Evolutionary conservation across 2,329 filamentous ascomycete genomes (phyloP).

Genomic region (Pseudocercospora ulei): DNA sequence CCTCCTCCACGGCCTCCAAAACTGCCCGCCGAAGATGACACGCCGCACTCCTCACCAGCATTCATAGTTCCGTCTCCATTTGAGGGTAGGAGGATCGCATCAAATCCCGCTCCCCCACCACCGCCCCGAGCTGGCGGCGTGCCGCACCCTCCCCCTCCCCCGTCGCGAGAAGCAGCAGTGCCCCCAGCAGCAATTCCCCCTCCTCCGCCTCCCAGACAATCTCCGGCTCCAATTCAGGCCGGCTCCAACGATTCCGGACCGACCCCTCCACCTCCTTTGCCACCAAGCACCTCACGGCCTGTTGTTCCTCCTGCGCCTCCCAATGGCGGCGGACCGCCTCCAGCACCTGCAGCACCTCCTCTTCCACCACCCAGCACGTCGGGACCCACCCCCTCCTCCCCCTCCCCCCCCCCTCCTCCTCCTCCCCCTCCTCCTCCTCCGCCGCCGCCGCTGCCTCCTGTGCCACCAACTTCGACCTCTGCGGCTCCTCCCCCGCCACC

Average conservation of each 20-base stretch:
- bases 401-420: conserved; percentile 35
- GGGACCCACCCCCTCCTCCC: conserved; percentile 37
- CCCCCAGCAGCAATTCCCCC: conserved; percentile 32
- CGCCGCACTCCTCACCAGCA: conserved; percentile 33
- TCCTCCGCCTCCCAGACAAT: conserved; percentile 51
- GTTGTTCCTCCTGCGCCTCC: conserved; percentile 30
- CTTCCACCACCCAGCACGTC: conserved; percentile 38
- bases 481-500: conserved; percentile 41
- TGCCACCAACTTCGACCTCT: conserved; percentile 33
- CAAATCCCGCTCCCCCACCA: conserved; percentile 56
- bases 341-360: conserved; percentile 41
- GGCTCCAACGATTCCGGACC: conserved; percentile 33
- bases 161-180: conserved; percentile 35
- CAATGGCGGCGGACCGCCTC: conserved; percentile 33
- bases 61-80: conserved; percentile 77
- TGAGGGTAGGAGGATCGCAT: conserved; percentile 50
- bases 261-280: conserved; percentile 33
- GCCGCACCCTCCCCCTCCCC: conserved; percentile 47
- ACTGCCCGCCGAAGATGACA: conserved; percentile 50
- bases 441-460: conserved; percentile 37
- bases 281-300: conserved; percentile 27
- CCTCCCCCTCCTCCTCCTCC: conserved; percentile 11
- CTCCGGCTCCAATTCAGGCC: conserved; percentile 42
- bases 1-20: conserved; percentile 47
- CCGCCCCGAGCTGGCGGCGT: conserved; percentile 39